Base-by-base conservation (phyloP, 208 protist species). In the Porcisia hertigi region DNA sequence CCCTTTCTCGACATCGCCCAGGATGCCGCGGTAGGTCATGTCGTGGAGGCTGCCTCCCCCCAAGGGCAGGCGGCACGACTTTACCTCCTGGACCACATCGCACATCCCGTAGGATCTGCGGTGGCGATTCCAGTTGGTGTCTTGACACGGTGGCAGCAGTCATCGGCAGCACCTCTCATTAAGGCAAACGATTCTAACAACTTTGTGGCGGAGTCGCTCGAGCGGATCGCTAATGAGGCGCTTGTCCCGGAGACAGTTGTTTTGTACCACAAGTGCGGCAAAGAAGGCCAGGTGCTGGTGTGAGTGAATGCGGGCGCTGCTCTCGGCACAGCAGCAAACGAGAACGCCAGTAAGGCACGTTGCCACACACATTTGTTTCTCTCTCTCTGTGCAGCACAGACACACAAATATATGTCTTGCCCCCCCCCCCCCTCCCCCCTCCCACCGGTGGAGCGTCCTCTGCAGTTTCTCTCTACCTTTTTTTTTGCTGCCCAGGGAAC, bases 21-120 rank as follows among this genome's bases (percentile, higher is more conserved):
- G n/a, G 84, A 87, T 5, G 78, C 75, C 1, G 79, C 86, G 39
- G 55, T 80, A 59, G 57, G 52, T 14, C 55, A 84, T 34, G 67
- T 89, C 16, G 49, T 77, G n/a, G 79, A 79, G 43, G 59, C 92
- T 5, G 70, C 92, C 25, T 81, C 87, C 9, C 86, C 91, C 6
- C 77, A 79, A 1, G 88, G 87, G 49, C 90, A 95, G 82, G 88
- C 90, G 1, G 69, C 72, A 7, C 82, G 82, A 53, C 83, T 93
- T 30, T 93, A 78, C 77, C 60, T 82, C 60, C 78, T 92, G 30
- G 75, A 90, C 71, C 81, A 85, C 30, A 36, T 43, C 3, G 67
- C 71, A 4, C 81, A 88, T 53, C 80, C 86, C 2, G 82, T 92
- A 34, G 90, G 90, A 8, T 91, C 81, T 23, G 69, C 75, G 0